phyloP scores from a whole-genome alignment of 2,329 filamentous ascomycete genomes.

The Aspergillus ustus region DNA sequence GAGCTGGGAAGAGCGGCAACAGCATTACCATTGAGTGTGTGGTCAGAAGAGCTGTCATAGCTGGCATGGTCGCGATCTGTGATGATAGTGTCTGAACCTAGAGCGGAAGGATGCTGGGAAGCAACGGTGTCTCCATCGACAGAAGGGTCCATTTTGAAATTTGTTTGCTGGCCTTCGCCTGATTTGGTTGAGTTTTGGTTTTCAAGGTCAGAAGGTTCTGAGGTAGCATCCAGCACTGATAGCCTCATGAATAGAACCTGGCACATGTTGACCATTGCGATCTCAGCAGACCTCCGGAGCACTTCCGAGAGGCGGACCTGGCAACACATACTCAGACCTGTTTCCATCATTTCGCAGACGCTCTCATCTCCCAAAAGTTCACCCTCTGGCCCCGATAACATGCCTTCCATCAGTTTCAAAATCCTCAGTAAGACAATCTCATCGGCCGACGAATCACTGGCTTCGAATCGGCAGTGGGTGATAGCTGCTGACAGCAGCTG shows the following conservation, averaged over 20 bases:
- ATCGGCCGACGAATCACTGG: conserved; percentile 90
- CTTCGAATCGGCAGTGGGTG: conserved; percentile 96
- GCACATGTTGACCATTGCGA: conserved; percentile 98
- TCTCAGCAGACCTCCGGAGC: conserved; percentile 86
- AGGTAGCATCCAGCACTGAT: conserved; percentile 76
- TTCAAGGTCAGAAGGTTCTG: conserved; percentile 69
- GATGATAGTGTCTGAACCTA: conserved; percentile 43
- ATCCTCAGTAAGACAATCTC: conserved; percentile 95
- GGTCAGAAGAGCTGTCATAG: conserved; percentile 40
- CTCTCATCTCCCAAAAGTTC: conserved; percentile 96
- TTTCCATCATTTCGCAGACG: conserved; percentile 99
- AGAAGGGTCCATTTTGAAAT: conserved; percentile 81
- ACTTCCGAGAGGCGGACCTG: conserved; percentile 90
- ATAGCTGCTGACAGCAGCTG: conserved; percentile 92
- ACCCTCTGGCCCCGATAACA: conserved; percentile 92
- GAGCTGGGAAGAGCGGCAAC: conserved; percentile 41
- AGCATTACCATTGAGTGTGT: conserved; percentile 36
- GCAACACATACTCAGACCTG: conserved; percentile 94
- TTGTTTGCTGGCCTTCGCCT: conserved; percentile 68
- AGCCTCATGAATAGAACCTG: conserved; percentile 96
- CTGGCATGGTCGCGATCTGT: conserved; percentile 39
- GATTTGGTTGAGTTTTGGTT: conserved; percentile 63
- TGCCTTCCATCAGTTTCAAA: conserved; percentile 95
- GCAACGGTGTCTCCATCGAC: conserved; percentile 68
- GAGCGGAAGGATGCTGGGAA: conserved; percentile 52